phyloP scores from a whole-genome alignment of 106 monocot genomes.

The Xerophyta viscosa region DNA sequence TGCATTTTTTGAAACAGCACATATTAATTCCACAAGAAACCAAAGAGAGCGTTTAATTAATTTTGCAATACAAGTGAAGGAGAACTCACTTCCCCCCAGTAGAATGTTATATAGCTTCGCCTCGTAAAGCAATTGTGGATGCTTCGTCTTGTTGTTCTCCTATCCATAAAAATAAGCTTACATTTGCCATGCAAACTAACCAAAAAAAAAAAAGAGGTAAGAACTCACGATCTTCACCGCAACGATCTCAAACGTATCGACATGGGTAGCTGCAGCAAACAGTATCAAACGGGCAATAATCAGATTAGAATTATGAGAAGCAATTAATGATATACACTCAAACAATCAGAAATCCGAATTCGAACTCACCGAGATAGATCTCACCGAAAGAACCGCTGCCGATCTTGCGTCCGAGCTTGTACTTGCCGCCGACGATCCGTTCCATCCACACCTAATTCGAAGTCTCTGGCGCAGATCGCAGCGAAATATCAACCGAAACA shows the following conservation, averaged over 20 bases:
- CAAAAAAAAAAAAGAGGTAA: too few species aligned
- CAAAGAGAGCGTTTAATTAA: too few species aligned
- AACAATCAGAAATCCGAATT: not conserved
- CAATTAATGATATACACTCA: not conserved
- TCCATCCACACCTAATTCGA: slow-evolving; percentile 54
- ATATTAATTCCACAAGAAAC: too few species aligned
- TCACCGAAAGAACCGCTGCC: slow-evolving; percentile 92
- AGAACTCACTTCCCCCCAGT: slow-evolving; percentile 76
- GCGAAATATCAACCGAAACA: too few species aligned
- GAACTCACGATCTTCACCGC: slow-evolving; percentile 91
- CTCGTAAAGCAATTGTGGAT: slow-evolving; percentile 88
- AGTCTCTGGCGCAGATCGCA: not conserved
- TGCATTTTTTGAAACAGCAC: too few species aligned
- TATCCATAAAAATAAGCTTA: slow-evolving; percentile 14
- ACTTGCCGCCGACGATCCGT: slow-evolving; percentile 77
- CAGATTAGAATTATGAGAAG: not conserved
- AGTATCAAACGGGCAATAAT: not conserved
- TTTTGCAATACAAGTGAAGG: too few species aligned
- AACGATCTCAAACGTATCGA: slow-evolving; percentile 87
- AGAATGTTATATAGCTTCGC: slow-evolving; percentile 92
- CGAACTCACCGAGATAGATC: slow-evolving; percentile 82
- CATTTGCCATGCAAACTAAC: too few species aligned
- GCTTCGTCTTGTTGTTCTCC: slow-evolving; percentile 89
- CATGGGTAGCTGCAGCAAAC: slow-evolving; percentile 63
- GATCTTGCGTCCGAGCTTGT: slow-evolving; percentile 90